Percentiles rank a stretch among this genome's conserved stretches.
These are phyloP conservation scores for Wickerhamiella infanticola DNA, from an alignment of 1,139 yeast genomes.

Conservation along the genomic window DNA sequence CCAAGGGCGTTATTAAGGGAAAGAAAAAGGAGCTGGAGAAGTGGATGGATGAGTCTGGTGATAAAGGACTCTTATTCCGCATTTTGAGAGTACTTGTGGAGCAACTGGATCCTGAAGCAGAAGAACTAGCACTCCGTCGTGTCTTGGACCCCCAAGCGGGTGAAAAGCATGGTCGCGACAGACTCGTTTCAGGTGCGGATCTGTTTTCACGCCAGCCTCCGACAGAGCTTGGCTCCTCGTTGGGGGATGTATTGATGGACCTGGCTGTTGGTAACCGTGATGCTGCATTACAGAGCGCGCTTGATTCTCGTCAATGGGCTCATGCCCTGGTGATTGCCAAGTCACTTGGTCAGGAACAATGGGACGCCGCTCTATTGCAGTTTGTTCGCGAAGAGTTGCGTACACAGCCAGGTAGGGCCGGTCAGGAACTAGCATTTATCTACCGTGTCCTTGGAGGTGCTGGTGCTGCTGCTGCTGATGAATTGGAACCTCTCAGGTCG, in stretches of 20 bases:
- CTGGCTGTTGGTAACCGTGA: conserved; percentile 51
- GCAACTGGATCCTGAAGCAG: not conserved
- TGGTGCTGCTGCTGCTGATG: conserved; percentile 37
- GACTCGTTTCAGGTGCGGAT: conserved; percentile 6
- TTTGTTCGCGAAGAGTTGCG: conserved; percentile 34
- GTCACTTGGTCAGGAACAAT: conserved; percentile 44
- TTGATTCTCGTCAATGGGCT: conserved; percentile 60
- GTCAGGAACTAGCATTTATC: conserved; percentile 43
- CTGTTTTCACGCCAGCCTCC: conserved; percentile 2
- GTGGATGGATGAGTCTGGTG: conserved; percentile 34
- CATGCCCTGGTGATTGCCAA: conserved; percentile 60
- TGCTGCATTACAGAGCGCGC: conserved; percentile 47
- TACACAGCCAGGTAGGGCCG: conserved; percentile 22
- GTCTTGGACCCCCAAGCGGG: conserved; percentile 6
- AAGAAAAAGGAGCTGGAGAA: conserved; percentile 50
- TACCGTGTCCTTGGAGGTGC: conserved; percentile 56
- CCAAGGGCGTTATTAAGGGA: conserved; percentile 32
- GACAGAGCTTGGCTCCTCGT: not conserved
- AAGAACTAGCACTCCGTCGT: conserved; percentile 3
- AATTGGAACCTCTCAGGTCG: conserved; percentile 22
- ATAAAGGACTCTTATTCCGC: not conserved
- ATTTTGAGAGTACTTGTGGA: not conserved
- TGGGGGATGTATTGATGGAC: conserved; percentile 18
- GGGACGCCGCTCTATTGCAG: conserved; percentile 40
- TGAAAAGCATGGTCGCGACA: not conserved